Percentiles rank a stretch among this genome's conserved stretches.
Evolutionary conservation across 2,329 filamentous ascomycete species (phyloP).

Genomic region (Furcasterigmium furcatum): DNA sequence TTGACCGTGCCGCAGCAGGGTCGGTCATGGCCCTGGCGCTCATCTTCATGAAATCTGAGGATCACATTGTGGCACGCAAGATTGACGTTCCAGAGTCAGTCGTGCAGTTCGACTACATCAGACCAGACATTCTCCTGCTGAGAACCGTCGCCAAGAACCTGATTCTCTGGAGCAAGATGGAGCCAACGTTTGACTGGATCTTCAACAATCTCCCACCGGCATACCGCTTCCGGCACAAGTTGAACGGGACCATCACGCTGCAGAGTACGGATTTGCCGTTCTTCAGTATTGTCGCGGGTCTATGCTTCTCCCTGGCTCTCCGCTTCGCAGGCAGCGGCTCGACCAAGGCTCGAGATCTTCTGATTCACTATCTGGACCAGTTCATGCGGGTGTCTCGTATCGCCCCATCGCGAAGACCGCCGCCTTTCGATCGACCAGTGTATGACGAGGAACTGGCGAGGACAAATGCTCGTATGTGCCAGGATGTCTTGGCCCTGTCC

Average conservation of each 20-base stretch:
- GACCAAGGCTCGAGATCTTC: conserved; percentile 69
- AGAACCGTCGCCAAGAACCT: conserved; percentile 86
- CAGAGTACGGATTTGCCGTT: conserved; percentile 85
- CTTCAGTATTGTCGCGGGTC: conserved; percentile 85
- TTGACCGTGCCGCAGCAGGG: conserved; percentile 91
- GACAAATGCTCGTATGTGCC: conserved; percentile 83
- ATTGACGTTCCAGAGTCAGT: conserved; percentile 89
- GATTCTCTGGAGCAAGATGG: conserved; percentile 87
- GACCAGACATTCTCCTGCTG: conserved; percentile 87
- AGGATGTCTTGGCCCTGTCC: conserved; percentile 81
- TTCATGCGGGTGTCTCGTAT: conserved; percentile 76
- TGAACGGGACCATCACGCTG: conserved; percentile 59
- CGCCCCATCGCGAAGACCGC: conserved; percentile 23
- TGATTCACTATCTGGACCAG: conserved; percentile 81
- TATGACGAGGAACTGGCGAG: conserved; percentile 86
- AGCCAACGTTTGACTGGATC: conserved; percentile 73
- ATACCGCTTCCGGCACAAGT: conserved; percentile 60
- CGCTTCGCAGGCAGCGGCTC: conserved; percentile 74
- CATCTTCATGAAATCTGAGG: conserved; percentile 96
- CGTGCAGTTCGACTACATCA: conserved; percentile 91
- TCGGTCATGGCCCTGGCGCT: conserved; percentile 86
- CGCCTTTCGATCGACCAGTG: conserved; percentile 26
- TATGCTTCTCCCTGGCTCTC: conserved; percentile 77
- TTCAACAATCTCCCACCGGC: conserved; percentile 66
- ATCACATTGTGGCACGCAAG: conserved; percentile 81